Conservation (phyloP, 2,329 filamentous ascomycete genomes). For the Plenodomus tracheiphilus region DNA sequence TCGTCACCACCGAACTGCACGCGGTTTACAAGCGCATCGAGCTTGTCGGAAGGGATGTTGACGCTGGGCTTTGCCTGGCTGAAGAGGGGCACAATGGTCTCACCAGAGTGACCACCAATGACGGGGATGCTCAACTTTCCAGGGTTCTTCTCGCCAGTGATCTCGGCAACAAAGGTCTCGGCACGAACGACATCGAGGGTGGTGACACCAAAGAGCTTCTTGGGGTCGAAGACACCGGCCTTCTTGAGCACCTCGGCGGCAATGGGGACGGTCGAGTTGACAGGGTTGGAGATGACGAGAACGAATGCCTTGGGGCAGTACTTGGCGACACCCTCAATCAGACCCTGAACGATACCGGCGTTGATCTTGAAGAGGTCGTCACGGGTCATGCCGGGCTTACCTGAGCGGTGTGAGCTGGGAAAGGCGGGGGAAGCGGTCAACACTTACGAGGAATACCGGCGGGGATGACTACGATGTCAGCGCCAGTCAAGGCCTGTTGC, state of each 20-base stretch:
- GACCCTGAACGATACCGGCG: conserved; percentile 92
- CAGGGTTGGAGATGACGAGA: conserved; percentile 98
- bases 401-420: conserved; percentile 54
- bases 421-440: background rate
- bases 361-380: conserved; percentile 99
- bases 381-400: conserved; percentile 99
- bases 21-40: conserved; percentile 86
- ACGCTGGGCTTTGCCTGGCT: conserved; percentile 83
- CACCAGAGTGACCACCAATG: conserved; percentile 94
- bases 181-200: conserved; percentile 98
- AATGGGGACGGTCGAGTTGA: conserved; percentile 98
- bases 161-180: conserved; percentile 91
- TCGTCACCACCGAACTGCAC: conserved; percentile 98
- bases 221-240: conserved; percentile 89
- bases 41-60: conserved; percentile 83
- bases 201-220: conserved; percentile 97
- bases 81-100: conserved; percentile 97
- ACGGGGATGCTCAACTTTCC: conserved; percentile 85
- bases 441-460: conserved; percentile 89
- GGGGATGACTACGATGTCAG: conserved; percentile 95
- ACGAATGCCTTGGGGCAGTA: conserved; percentile 90
- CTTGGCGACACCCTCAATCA: conserved; percentile 86
- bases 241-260: conserved; percentile 95
- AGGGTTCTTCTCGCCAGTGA: conserved; percentile 80
- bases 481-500: conserved; percentile 85